Evolutionary conservation across 768 basidiomycete species (phyloP).

Genomic region (Lepiota venenata): DNA sequence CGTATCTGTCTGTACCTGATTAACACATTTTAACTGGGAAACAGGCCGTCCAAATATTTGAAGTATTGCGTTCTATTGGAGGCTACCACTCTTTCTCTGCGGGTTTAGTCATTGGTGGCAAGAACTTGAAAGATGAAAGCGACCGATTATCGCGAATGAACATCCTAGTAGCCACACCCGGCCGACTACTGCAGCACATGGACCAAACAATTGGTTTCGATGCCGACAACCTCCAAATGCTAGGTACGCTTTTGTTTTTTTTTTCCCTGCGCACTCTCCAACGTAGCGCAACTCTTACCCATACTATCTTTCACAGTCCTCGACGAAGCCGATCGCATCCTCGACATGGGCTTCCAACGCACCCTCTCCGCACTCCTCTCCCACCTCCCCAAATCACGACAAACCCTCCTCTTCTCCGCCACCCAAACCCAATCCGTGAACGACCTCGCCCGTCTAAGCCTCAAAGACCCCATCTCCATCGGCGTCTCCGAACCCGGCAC

Average conservation of each 20-base stretch:
- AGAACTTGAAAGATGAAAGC: constrained; percentile 89
- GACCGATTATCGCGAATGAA: constrained; percentile 93
- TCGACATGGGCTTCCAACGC: constrained; percentile 93
- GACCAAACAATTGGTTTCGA: constrained; percentile 97
- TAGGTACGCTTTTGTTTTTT: constrained; percentile 51
- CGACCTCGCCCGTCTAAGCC: constrained; percentile 86
- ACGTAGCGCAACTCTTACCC: background rate
- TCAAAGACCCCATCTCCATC: constrained; percentile 77
- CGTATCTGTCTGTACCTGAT: constrained; percentile 20
- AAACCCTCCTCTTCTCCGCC: constrained; percentile 95
- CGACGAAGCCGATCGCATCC: constrained; percentile 94
- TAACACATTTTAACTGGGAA: background rate
- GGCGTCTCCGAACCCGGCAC: constrained; percentile 53
- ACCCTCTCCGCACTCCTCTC: constrained; percentile 89
- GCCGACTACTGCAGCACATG: constrained; percentile 94
- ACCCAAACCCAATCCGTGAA: constrained; percentile 90
- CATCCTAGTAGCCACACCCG: constrained; percentile 97
- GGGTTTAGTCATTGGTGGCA: constrained; percentile 94
- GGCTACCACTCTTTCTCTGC: constrained; percentile 91
- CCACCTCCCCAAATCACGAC: constrained; percentile 87
- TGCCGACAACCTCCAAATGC: constrained; percentile 82
- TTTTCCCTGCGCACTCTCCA: background rate
- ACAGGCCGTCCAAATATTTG: constrained; percentile 97
- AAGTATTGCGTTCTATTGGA: constrained; percentile 91
- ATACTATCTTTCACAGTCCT: constrained; percentile 52